Evolutionary conservation across 148 eudicot species (phyloP).

Genomic region (Cornus kousa): DNA sequence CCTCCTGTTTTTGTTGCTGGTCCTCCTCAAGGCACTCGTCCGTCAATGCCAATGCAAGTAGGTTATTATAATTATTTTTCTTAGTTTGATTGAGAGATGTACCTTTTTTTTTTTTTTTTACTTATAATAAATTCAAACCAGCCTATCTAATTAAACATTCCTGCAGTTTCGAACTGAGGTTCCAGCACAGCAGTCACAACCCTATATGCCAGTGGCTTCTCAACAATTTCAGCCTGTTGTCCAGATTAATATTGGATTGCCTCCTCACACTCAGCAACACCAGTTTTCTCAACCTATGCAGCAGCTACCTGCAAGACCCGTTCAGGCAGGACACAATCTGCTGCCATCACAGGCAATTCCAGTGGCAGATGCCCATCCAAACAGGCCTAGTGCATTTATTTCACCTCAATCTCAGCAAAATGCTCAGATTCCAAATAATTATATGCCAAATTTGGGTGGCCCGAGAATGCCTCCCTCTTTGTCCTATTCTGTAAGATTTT

Average conservation of each 20-base stretch:
- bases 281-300: constrained; percentile 68
- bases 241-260: constrained; percentile 53
- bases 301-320: constrained; percentile 52
- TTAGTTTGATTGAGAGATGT: not conserved
- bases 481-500: constrained; percentile 57
- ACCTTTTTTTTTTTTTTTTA: not conserved
- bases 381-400: constrained; percentile 47
- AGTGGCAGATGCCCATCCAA: constrained; percentile 51
- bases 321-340: constrained; percentile 42
- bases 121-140: not conserved
- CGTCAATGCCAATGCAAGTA: constrained; percentile 76
- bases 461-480: constrained; percentile 47
- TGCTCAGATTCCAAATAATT: constrained; percentile 49
- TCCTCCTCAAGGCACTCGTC: constrained; percentile 63
- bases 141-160: constrained; percentile 11
- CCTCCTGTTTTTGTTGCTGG: constrained; percentile 58
- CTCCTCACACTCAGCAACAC: constrained; percentile 52
- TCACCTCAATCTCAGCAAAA: constrained; percentile 55
- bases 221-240: constrained; percentile 74
- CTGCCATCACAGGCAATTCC: constrained; percentile 54
- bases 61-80: constrained; percentile 11
- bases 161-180: constrained; percentile 65
- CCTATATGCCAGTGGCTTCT: constrained; percentile 52
- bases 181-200: constrained; percentile 61
- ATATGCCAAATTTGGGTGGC: constrained; percentile 48